Evolutionary conservation across 2,329 filamentous ascomycete species (phyloP).

Genomic region (Monascus ruber): DNA sequence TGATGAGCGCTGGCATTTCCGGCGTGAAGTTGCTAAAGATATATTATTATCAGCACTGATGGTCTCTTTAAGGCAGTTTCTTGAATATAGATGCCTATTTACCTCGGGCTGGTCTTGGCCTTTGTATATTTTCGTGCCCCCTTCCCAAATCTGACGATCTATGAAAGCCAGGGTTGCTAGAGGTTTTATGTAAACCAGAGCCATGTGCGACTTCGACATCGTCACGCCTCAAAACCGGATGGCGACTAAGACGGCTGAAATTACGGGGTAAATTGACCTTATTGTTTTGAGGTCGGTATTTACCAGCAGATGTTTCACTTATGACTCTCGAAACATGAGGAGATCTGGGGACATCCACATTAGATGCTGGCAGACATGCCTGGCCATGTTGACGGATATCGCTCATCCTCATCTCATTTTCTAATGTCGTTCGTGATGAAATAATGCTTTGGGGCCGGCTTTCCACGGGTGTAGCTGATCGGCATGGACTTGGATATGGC

Average conservation of each 20-base stretch:
- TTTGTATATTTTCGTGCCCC: too few relatives aligned
- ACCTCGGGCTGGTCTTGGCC: too few relatives aligned
- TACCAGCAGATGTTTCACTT: constrained; percentile 1
- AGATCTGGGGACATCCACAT: constrained; percentile 1
- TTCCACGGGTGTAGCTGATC: constrained; percentile 11
- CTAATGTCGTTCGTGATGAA: neutral
- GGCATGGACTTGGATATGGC: constrained; percentile 14
- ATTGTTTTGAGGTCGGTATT: neutral
- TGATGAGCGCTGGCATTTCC: constrained; percentile 12
- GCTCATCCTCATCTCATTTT: neutral
- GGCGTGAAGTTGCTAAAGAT: too few relatives aligned
- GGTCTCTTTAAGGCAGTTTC: too few relatives aligned
- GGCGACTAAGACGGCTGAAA: neutral
- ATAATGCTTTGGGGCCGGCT: constrained; percentile 6
- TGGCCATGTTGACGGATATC: constrained; percentile 2
- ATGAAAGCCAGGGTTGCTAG: too few relatives aligned
- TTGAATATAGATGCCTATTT: too few relatives aligned
- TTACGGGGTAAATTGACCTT: neutral
- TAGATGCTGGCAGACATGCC: constrained; percentile 1
- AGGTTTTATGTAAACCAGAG: too few relatives aligned
- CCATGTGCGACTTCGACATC: neutral
- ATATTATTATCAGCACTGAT: too few relatives aligned
- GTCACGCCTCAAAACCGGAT: too few relatives aligned
- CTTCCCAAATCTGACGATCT: too few relatives aligned
- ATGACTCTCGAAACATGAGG: neutral